phyloP scores from a whole-genome alignment of 352 stramenopile genomes.

The Pythium apleroticum region DNA sequence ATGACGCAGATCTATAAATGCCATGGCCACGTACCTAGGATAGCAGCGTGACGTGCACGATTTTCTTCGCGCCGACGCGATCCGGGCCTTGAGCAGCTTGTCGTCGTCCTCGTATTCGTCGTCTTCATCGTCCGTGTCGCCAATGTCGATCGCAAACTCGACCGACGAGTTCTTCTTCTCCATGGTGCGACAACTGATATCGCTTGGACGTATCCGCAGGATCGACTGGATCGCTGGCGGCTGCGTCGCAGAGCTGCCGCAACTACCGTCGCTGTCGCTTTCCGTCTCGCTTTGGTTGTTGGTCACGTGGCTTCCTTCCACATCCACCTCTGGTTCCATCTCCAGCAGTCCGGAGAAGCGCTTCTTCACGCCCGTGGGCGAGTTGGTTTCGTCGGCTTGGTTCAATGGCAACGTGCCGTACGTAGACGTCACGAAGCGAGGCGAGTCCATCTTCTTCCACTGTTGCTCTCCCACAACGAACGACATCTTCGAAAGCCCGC shows the following conservation, averaged over 20 bases:
- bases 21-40: constrained; percentile 38
- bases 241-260: constrained; percentile 27
- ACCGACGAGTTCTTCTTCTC: constrained; percentile 70
- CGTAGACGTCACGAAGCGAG: constrained; percentile 16
- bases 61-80: constrained; percentile 19
- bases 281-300: constrained; percentile 73
- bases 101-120: constrained; percentile 31
- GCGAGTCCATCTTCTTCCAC: background rate
- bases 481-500: background rate
- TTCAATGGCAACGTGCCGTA: constrained; percentile 28
- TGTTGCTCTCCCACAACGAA: background rate
- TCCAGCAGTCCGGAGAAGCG: background rate
- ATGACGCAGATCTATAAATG: background rate
- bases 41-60: constrained; percentile 51
- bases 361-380: background rate
- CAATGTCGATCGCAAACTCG: constrained; percentile 61
- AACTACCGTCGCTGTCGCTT: constrained; percentile 74
- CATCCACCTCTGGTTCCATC: background rate
- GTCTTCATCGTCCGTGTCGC: constrained; percentile 41
- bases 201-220: constrained; percentile 49
- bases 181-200: constrained; percentile 37
- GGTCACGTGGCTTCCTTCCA: constrained; percentile 40
- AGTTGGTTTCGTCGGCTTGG: constrained; percentile 7
- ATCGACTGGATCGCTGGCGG: constrained; percentile 59
- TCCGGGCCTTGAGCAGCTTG: constrained; percentile 9